Conservation (phyloP, 495 filamentous ascomycete genomes). For the Letharia lupina region DNA sequence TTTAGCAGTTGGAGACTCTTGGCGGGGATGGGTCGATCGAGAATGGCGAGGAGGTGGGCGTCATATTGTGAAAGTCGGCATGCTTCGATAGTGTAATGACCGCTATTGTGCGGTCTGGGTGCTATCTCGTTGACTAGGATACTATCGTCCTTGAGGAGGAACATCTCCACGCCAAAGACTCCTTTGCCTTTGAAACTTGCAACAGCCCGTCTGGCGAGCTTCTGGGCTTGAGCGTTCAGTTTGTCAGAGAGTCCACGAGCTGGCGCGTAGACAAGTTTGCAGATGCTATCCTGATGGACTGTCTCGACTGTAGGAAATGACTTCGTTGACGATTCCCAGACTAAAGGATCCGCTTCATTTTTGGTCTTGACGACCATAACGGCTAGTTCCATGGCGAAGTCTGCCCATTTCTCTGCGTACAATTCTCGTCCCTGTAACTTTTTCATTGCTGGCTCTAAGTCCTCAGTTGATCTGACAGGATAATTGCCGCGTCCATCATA, state of each 20-base stretch:
- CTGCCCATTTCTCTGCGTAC: slow-evolving; percentile 88
- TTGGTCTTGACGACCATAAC: slow-evolving; percentile 95
- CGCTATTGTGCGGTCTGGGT: slow-evolving; percentile 82
- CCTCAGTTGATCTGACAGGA: slow-evolving; percentile 55
- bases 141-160: slow-evolving; percentile 65
- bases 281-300: slow-evolving; percentile 88
- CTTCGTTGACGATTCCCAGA: slow-evolving; percentile 39
- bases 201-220: slow-evolving; percentile 72
- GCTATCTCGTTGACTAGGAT: slow-evolving; percentile 89
- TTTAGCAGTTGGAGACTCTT: slow-evolving; percentile 52
- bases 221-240: slow-evolving; percentile 57
- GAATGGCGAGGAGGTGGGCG: slow-evolving; percentile 78
- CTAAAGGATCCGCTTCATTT: slow-evolving; percentile 45
- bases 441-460: slow-evolving; percentile 60
- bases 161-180: slow-evolving; percentile 96
- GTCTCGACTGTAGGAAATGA: slow-evolving; percentile 95
- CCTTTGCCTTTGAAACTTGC: slow-evolving; percentile 76
- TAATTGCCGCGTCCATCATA: slow-evolving; percentile 95
- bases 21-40: slow-evolving; percentile 62
- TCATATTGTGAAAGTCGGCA: slow-evolving; percentile 86
- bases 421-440: slow-evolving; percentile 61
- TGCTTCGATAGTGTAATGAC: slow-evolving; percentile 95
- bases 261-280: slow-evolving; percentile 85
- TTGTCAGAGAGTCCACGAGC: slow-evolving; percentile 57
- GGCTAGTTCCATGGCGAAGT: slow-evolving; percentile 80